Evolutionary conservation across 176 grass and related monocot genomes (phyloP).

Genomic region (Bromus sterilis): DNA sequence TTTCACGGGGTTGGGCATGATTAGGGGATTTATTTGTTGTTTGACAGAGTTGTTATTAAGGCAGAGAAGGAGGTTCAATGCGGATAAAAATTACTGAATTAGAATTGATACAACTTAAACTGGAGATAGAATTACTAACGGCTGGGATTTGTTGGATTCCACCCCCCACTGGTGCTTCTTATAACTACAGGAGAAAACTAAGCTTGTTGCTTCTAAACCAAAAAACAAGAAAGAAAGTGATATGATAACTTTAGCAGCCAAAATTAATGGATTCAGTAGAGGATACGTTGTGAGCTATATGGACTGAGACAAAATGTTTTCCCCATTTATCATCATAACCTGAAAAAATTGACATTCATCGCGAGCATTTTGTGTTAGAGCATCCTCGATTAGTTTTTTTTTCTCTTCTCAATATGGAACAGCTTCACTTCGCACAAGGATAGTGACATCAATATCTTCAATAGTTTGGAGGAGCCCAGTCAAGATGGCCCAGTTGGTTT

Average conservation of each 20-base stretch:
- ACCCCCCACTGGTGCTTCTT: too few species aligned
- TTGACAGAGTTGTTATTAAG: too few species aligned
- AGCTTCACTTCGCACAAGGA: neutral
- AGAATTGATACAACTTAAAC: too few species aligned
- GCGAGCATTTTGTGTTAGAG: conserved; percentile 21
- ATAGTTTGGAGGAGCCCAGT: conserved; percentile 31
- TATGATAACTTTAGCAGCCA: neutral
- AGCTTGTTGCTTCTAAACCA: neutral
- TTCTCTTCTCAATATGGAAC: neutral
- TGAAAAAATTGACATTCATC: neutral
- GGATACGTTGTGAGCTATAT: neutral
- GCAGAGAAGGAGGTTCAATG: too few species aligned
- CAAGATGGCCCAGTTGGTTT: conserved; percentile 48
- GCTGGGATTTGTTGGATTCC: too few species aligned
- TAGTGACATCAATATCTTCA: conserved; percentile 28
- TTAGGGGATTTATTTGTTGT: too few species aligned
- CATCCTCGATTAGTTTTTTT: neutral
- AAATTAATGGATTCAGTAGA: neutral
- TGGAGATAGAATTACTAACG: too few species aligned
- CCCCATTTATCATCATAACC: neutral
- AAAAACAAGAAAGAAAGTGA: neutral
- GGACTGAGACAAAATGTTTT: conserved; percentile 1
- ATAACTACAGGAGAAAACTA: neutral
- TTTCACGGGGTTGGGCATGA: too few species aligned
- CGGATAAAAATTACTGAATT: too few species aligned